Evolutionary conservation across 2,329 filamentous ascomycete genomes (phyloP), one percentile per base, ranked within the genome.

Genomic region (Truncatella angustata): DNA sequence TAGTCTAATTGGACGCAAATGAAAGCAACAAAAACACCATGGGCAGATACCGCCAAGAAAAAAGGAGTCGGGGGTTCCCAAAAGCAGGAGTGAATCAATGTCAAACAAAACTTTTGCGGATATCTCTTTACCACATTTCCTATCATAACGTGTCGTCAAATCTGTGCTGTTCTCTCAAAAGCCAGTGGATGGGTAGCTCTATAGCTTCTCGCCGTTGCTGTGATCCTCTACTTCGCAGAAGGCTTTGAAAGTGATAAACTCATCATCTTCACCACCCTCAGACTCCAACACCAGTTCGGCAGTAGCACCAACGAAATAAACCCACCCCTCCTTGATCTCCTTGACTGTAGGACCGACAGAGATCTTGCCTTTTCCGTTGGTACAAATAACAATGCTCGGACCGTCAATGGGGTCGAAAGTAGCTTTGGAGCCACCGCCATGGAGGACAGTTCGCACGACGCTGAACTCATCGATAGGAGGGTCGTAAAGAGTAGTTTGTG

Each of bases 391-490:
- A 61, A 99, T 91, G 68, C 91, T 96, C 0, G 94, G 94, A 0
- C 94, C 94, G 5, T 88, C 84, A 45, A 99, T 83, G 0, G 85
- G 80, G 56, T 96, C 92, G 62, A 99, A 96, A 0, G 90, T 96
- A 0, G 85, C 91, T 72, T 96, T 96, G 26, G 90, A 84, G 2
- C 85, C 88, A 0, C 78, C 76, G 16, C 77, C 78, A 59, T 86
- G 87, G 32, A 99, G 76, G 10, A 88, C 82, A 0, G 89, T 88
- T 63, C 90, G 86, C 43, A 97, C 84, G 14, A 99, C 93, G 59
- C 86, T 88, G 70, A 99, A 99, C 68, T 99, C 94, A 49, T 96
- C 90, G 57, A 99, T 99, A 0, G 94, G 94, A 0, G 94, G 94
- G 65, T 99, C 90, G 70, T 99, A 99, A 14, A 97, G 81, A 9